Evolutionary conservation across 768 basidiomycete species (phyloP).

Genomic region (Hypholoma sublateritium): DNA sequence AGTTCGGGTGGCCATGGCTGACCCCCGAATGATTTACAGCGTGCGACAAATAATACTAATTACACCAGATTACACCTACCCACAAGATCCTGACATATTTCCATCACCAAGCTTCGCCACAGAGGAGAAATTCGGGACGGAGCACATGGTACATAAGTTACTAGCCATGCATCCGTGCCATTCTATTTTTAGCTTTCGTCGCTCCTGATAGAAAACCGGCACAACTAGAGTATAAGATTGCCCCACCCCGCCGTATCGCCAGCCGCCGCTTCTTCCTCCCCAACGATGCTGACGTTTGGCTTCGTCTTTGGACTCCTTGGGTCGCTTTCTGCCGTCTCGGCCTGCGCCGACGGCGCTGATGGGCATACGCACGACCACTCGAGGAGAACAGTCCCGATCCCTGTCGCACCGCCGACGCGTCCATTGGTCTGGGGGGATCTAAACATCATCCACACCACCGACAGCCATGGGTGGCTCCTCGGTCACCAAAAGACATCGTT

Average conservation of each 20-base stretch:
- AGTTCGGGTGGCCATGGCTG: too few relatives aligned
- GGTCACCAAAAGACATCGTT: conserved; percentile 77
- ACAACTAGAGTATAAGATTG: neutral
- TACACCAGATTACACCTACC: too few relatives aligned
- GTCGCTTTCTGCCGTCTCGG: conserved; percentile 14
- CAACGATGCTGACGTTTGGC: conserved; percentile 14
- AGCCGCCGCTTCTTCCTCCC: neutral
- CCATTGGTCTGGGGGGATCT: conserved; percentile 86
- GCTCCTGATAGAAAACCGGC: neutral
- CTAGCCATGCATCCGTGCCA: neutral
- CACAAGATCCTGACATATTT: too few relatives aligned
- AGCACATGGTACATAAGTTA: neutral
- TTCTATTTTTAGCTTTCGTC: neutral
- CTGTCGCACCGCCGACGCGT: conserved; percentile 57
- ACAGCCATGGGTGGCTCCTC: conserved; percentile 70
- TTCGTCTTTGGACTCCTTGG: conserved; percentile 14
- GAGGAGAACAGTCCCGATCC: conserved; percentile 36
- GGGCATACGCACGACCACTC: conserved; percentile 28
- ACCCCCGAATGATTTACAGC: neutral
- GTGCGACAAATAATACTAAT: neutral
- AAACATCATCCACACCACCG: conserved; percentile 86
- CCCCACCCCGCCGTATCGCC: neutral
- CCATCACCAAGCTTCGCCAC: too few relatives aligned
- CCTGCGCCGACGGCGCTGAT: conserved; percentile 24
- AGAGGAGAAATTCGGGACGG: neutral